Conservation (phyloP, 768 basidiomycete genomes). For the Atractiella rhizophila region DNA sequence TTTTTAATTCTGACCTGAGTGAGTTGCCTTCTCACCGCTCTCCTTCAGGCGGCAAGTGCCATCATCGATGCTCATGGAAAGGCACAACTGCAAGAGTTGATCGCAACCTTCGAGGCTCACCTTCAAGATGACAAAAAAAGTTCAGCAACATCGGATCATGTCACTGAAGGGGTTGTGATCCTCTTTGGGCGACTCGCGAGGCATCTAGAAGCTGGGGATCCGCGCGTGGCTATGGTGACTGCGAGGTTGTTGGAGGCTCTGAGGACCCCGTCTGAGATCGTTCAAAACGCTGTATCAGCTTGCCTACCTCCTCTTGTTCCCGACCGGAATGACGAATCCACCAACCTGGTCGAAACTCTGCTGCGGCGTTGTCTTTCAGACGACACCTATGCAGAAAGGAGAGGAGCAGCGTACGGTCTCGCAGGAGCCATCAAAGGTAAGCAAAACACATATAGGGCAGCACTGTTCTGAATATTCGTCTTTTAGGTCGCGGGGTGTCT, state of each 20-base stretch:
- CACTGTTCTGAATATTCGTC: no score
- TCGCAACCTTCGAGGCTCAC: conserved; percentile 55
- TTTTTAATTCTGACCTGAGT: background rate
- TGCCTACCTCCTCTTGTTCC: conserved; percentile 70
- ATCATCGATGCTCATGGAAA: conserved; percentile 66
- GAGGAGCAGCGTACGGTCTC: conserved; percentile 91
- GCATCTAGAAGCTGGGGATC: conserved; percentile 52
- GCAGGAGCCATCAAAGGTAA: conserved; percentile 78
- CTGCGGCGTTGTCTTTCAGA: conserved; percentile 51
- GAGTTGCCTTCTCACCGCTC: background rate
- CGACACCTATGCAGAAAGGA: conserved; percentile 67
- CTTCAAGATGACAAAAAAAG: conserved; percentile 29
- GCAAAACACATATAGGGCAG: no score
- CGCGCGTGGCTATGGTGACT: conserved; percentile 54
- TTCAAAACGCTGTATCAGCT: conserved; percentile 86
- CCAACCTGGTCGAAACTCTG: conserved; percentile 48
- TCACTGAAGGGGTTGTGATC: conserved; percentile 85
- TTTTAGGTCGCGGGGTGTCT: conserved; percentile 62
- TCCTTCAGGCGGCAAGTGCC: conserved; percentile 40
- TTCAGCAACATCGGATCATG: conserved; percentile 53
- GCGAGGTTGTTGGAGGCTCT: conserved; percentile 66
- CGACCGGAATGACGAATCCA: conserved; percentile 35
- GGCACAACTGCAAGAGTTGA: conserved; percentile 41
- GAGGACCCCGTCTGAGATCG: conserved; percentile 81
- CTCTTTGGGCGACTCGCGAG: conserved; percentile 76